A percentile compares a stretch with the other conserved stretches of the same genome.
These are phyloP conservation scores for Iberis pinnata DNA, from an alignment of 345 rosid genomes.

Conservation along the genomic window DNA sequence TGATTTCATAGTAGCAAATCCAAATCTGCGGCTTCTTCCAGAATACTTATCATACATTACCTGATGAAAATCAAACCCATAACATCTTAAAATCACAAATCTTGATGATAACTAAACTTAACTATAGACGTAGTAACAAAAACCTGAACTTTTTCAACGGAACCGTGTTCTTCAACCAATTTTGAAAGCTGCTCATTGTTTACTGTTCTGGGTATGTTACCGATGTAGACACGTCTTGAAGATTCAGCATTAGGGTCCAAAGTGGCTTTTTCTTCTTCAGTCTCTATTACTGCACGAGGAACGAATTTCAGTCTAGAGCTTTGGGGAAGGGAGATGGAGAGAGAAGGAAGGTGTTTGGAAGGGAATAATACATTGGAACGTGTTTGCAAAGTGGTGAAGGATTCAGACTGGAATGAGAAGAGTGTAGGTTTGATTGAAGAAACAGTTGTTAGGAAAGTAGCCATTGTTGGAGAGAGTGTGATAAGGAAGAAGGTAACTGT, in stretches of 20 bases:
- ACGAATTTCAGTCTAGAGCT: conserved; percentile 29
- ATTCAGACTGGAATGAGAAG: conserved; percentile 17
- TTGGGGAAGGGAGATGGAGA: conserved; percentile 19
- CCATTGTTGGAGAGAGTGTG: conserved; percentile 16
- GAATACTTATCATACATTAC: conserved; percentile 83
- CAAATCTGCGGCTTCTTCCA: conserved; percentile 74
- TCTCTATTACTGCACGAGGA: conserved; percentile 41
- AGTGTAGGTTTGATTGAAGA: conserved; percentile 22
- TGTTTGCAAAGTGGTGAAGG: conserved; percentile 3
- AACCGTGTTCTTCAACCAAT: conserved; percentile 71
- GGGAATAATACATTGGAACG: conserved; percentile 4
- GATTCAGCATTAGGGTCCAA: conserved; percentile 43
- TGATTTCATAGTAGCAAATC: conserved; percentile 80
- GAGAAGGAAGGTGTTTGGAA: conserved; percentile 6
- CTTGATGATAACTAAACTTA: neutral
- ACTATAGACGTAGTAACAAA: neutral
- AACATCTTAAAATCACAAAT: neutral
- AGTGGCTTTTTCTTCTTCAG: conserved; percentile 32
- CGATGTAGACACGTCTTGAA: conserved; percentile 55
- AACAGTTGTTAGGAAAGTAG: conserved; percentile 24
- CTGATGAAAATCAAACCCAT: conserved; percentile 26
- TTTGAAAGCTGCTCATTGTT: conserved; percentile 47
- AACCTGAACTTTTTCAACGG: conserved; percentile 78
- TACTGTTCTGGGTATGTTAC: conserved; percentile 72
- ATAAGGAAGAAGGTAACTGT: neutral